Evolutionary conservation across 2,329 filamentous ascomycete genomes (phyloP).

Genomic region (Cadophora sp.): DNA sequence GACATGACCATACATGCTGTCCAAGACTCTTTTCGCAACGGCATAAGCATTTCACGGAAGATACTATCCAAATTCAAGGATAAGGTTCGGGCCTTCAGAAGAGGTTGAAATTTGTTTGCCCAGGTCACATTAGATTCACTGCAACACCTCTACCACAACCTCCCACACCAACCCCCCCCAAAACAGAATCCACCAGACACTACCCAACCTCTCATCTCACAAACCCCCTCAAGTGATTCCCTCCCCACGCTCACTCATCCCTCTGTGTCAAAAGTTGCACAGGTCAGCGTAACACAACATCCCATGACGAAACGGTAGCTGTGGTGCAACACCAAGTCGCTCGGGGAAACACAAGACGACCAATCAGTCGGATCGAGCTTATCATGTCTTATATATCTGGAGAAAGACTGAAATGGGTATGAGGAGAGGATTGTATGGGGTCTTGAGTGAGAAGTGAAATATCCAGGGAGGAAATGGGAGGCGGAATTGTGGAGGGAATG

Average conservation of each 20-base stretch:
- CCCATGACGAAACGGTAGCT: neutral
- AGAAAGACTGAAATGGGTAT: neutral
- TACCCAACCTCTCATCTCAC: no score
- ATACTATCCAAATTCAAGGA: no score
- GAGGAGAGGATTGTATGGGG: neutral
- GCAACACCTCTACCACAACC: no score
- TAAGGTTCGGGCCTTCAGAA: no score
- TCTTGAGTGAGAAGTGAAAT: neutral
- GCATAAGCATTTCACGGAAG: no score
- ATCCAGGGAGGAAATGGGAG: neutral
- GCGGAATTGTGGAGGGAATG: neutral
- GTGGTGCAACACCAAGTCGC: neutral
- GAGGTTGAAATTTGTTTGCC: no score
- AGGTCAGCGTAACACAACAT: neutral
- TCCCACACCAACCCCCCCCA: no score
- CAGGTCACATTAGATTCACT: no score
- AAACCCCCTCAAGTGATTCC: neutral
- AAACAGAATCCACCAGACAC: no score
- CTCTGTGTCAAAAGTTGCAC: conserved; percentile 5
- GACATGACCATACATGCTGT: no score
- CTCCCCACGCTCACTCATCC: neutral
- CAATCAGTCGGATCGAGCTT: neutral
- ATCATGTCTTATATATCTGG: neutral
- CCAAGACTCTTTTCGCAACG: no score
- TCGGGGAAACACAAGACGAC: neutral